Evolutionary conservation across 148 eudicot genomes (phyloP).

Genomic region (Vaccinium corymbosum): DNA sequence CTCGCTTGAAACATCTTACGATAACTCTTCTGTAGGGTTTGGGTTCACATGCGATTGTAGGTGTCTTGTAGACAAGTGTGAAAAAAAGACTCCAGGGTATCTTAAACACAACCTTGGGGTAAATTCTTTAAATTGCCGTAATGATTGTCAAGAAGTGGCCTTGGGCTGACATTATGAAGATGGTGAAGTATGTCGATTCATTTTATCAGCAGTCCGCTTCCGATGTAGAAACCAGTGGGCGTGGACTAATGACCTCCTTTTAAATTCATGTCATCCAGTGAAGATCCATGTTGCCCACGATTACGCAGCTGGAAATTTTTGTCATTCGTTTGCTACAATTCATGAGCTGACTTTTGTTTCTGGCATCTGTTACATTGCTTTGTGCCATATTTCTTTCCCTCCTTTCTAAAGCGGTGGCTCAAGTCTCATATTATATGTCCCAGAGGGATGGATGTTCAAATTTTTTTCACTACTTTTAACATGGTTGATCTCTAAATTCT

Average conservation of each 20-base stretch:
- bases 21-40: background rate
- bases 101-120: background rate
- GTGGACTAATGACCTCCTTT: background rate
- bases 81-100: background rate
- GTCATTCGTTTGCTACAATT: background rate
- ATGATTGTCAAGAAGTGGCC: background rate
- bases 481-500: background rate
- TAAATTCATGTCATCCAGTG: background rate
- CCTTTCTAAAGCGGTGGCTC: background rate
- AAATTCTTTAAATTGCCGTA: background rate
- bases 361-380: background rate
- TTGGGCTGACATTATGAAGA: background rate
- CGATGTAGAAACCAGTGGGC: background rate
- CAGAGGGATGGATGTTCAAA: background rate
- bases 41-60: background rate
- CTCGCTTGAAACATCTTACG: background rate
- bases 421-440: background rate
- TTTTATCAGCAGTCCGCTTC: background rate
- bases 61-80: background rate
- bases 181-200: background rate
- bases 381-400: background rate
- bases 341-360: background rate
- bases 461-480: background rate
- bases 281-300: background rate
- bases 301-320: background rate